These are phyloP conservation scores for Claviceps maximensis DNA, from an alignment of 2,329 filamentous ascomycete genomes.

Conservation along the genomic window DNA sequence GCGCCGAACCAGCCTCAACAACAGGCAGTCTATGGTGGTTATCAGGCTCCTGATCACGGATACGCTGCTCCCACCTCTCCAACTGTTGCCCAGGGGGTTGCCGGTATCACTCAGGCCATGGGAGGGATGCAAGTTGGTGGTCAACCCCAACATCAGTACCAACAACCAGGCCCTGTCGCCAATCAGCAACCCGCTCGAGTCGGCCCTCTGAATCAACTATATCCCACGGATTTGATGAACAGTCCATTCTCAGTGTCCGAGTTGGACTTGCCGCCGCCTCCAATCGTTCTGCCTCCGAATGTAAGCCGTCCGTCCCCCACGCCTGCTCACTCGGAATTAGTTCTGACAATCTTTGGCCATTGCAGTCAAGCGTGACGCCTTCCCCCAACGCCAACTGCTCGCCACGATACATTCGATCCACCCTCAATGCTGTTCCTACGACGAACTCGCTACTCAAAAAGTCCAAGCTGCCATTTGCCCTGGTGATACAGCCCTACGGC, in stretches of 20 bases:
- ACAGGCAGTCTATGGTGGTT: slow-evolving; percentile 26
- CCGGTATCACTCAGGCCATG: slow-evolving; percentile 71
- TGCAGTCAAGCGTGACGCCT: slow-evolving; percentile 73
- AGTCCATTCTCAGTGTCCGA: slow-evolving; percentile 92
- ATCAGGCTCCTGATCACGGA: slow-evolving; percentile 41
- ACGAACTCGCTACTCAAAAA: slow-evolving; percentile 91
- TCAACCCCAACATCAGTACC: slow-evolving; percentile 29
- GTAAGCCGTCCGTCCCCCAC: slow-evolving; percentile 40
- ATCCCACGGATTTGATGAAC: slow-evolving; percentile 80
- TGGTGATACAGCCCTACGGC: slow-evolving; percentile 92
- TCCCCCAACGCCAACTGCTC: slow-evolving; percentile 86
- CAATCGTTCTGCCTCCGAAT: slow-evolving; percentile 81
- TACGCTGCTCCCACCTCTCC: slow-evolving; percentile 34
- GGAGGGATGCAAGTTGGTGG: slow-evolving; percentile 68
- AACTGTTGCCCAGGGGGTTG: slow-evolving; percentile 36
- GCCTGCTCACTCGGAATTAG: background rate
- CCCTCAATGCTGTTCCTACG: slow-evolving; percentile 84
- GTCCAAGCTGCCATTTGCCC: slow-evolving; percentile 85
- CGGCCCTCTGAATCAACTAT: slow-evolving; percentile 68
- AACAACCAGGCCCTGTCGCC: slow-evolving; percentile 27
- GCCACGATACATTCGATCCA: slow-evolving; percentile 88
- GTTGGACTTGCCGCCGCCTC: slow-evolving; percentile 79
- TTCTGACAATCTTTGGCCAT: slow-evolving; percentile 23
- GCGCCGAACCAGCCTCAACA: slow-evolving; percentile 31
- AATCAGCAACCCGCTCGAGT: slow-evolving; percentile 25